Evolutionary conservation across 768 basidiomycete species (phyloP).

Genomic region (Auricularia cornea): DNA sequence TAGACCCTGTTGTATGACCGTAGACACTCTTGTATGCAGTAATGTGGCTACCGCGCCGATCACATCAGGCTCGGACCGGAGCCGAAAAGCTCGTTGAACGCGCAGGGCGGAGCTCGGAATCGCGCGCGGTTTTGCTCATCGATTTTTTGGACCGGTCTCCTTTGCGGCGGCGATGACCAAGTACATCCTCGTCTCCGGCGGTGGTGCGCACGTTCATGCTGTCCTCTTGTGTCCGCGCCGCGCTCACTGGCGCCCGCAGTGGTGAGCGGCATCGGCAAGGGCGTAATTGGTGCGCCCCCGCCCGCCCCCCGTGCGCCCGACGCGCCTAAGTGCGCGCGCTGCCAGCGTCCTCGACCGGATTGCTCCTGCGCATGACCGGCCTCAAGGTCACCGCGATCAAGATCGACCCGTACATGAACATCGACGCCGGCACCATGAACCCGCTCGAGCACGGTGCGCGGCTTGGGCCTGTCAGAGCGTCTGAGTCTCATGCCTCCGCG

Average conservation of each 20-base stretch:
- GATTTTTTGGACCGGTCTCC: too few species aligned
- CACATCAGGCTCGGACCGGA: too few species aligned
- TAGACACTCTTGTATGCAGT: too few species aligned
- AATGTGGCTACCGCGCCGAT: too few species aligned
- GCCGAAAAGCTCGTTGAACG: too few species aligned
- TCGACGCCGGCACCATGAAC: conserved; percentile 98
- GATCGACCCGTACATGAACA: conserved; percentile 99
- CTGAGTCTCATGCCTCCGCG: neutral
- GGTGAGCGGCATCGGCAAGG: conserved; percentile 98
- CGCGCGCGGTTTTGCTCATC: too few species aligned
- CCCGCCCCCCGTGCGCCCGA: neutral
- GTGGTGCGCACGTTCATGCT: conserved; percentile 30
- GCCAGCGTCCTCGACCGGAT: conserved; percentile 90
- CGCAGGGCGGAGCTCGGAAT: too few species aligned
- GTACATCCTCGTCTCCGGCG: conserved; percentile 93
- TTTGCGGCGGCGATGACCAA: conserved; percentile 59
- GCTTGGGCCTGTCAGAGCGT: neutral
- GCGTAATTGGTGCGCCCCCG: conserved; percentile 74
- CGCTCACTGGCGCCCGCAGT: conserved; percentile 21
- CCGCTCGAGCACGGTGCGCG: conserved; percentile 92
- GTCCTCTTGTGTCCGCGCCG: neutral
- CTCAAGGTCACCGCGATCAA: conserved; percentile 98
- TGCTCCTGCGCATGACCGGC: conserved; percentile 90
- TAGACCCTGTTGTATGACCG: too few species aligned
- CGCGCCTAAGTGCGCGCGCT: conserved; percentile 20